These are phyloP conservation scores for Talaromyces sp. DNA, from an alignment of 2,329 filamentous ascomycete species.

Conservation along the genomic window DNA sequence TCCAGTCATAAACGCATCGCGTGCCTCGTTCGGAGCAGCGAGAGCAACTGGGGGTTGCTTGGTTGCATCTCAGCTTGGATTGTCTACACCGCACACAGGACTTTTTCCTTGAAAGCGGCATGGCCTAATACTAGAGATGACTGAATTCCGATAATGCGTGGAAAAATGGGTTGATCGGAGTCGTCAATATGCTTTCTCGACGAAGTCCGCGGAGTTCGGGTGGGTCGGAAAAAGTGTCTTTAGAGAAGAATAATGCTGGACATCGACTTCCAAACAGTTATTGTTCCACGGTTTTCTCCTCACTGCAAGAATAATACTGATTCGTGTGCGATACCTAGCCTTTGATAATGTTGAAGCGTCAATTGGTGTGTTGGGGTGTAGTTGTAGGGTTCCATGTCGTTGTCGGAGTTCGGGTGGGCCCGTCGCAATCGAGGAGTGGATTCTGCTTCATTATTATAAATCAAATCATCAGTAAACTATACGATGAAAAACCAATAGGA, in stretches of 20 bases:
- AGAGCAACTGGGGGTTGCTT: conserved; percentile 6
- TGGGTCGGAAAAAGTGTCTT: neutral
- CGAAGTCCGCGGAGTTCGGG: conserved; percentile 9
- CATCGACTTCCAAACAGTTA: neutral
- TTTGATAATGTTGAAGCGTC: neutral
- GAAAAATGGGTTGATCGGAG: neutral
- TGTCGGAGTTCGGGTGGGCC: conserved; percentile 9
- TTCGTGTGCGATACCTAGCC: neutral
- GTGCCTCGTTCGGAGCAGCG: conserved; percentile 10
- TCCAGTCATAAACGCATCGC: conserved; percentile 9
- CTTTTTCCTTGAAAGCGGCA: conserved; percentile 11
- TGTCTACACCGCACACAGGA: conserved; percentile 11
- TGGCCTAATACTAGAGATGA: neutral
- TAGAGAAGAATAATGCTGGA: neutral
- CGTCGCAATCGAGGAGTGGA: neutral
- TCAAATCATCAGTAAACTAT: neutral
- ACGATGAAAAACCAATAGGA: neutral
- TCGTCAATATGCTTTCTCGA: neutral
- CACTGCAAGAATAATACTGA: neutral
- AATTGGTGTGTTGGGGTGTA: neutral
- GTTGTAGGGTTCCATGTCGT: neutral
- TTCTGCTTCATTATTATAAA: neutral
- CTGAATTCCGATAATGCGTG: neutral
- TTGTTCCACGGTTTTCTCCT: neutral
- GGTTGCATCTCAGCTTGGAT: conserved; percentile 11